Conservation (phyloP, 768 basidiomycete species). For the Rubroboletus pulcherrimus region DNA sequence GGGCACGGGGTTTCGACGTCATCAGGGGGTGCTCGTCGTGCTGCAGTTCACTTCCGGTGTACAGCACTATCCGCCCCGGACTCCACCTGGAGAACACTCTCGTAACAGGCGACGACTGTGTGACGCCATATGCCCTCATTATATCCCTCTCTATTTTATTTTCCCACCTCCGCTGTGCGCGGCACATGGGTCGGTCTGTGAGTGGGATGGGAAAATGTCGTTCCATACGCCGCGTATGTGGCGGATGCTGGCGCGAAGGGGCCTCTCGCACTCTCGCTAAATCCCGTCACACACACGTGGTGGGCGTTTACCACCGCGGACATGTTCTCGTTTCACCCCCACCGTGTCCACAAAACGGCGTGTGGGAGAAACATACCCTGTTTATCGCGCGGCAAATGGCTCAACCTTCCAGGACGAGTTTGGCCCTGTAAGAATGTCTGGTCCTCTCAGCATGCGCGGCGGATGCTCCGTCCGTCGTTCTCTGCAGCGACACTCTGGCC, state of each 20-base stretch:
- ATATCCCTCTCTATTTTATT: neutral
- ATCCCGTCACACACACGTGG: neutral
- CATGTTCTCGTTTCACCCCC: neutral
- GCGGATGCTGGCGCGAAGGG: constrained; percentile 18
- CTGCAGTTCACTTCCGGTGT: neutral
- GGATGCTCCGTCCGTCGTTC: neutral
- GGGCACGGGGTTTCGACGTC: constrained; percentile 13
- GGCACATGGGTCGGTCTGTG: constrained; percentile 6
- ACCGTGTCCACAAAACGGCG: too few species aligned
- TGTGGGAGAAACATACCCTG: too few species aligned
- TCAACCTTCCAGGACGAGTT: neutral
- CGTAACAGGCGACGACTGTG: neutral
- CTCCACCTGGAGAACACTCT: constrained; percentile 7
- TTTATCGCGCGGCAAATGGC: too few species aligned
- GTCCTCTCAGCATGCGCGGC: neutral
- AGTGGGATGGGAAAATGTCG: neutral
- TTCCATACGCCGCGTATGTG: neutral
- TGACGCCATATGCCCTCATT: constrained; percentile 9
- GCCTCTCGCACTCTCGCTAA: neutral
- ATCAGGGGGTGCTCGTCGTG: constrained; percentile 8
- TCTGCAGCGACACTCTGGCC: neutral
- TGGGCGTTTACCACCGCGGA: constrained; percentile 14
- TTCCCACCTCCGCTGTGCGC: neutral
- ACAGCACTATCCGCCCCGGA: constrained; percentile 6
- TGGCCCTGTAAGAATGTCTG: neutral